Base-by-base conservation (phyloP, 2,329 filamentous ascomycete genomes). In the Fusarium compactum region DNA sequence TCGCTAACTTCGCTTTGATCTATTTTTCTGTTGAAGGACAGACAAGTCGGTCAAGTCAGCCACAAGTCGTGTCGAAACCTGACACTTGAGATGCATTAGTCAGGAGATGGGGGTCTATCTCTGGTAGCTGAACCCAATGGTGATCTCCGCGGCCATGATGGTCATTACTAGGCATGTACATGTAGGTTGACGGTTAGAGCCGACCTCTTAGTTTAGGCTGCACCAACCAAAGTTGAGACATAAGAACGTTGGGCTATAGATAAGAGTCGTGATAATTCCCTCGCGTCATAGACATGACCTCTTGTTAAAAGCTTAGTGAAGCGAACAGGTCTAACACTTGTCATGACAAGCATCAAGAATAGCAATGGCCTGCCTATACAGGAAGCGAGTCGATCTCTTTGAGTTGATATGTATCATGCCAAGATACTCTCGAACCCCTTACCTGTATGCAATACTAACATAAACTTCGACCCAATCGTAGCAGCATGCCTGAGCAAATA, bases 11-110 rank as follows among this genome's bases (percentile, higher is more conserved):
- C 45, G 15, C 22, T 15, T 52, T 47, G 34, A 43, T 14, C 40
- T 65, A 32, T 52, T 65, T 60, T 70, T 70, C 59, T 71, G 64
- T 65, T 71, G 68, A 65, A 71, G 34, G 34, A 38, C 34, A 38
- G 32, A 34, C 29, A 56, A 46, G 67, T 71, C 67, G 67, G 67
- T 71, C 67, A 71, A 64, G 67, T 71, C 67, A 71, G 54, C 63
- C 40, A 69, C 41, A 57, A 44, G 30, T 45, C 48, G 25, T 57
- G 57, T 51, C 65, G 27, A 66, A 24, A 24, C 18, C 38, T 47
- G 29, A 51, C 51, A 54, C 14, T 25, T 18, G 38, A 50, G 52
- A 51, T 65, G 30, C 38, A 65, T 71, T 61, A 61, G 68, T 71
- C 68, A 69, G 54, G 25, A 54, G 27, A 60, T 68, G 54, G 58